Base-by-base conservation (phyloP, 768 basidiomycete genomes). In the Hypsizygus marmoreus region DNA sequence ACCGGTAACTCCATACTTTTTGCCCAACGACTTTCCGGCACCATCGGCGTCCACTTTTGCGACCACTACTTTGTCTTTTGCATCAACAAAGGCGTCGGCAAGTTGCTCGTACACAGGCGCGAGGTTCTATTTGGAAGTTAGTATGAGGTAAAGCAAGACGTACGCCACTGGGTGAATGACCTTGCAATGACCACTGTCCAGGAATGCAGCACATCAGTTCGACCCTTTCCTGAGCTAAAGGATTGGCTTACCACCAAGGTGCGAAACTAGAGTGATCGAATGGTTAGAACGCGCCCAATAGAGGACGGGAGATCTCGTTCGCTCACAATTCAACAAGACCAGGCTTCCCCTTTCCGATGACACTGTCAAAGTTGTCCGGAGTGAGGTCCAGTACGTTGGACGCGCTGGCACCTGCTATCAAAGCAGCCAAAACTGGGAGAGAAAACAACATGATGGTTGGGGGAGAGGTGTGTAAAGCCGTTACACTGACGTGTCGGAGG, bases 21-120 rank as follows among this genome's bases (percentile, higher is more conserved):
- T 66, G 45, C 90, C 94, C 31, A 93, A 60, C 2, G 83, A 74
- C 56, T 82, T 85, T 39, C 93, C 94, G 31, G 63, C 85, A 39
- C 92, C 91, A 60, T 97, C 94, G 1, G 93, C 93, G 54, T 97
- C 93, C 9, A 95, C 85, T 61, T 95, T 95, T 42, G 92, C 94
- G 55, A 97, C 80, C 40, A 91, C 57, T 16, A 97, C 88, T 61
- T 89, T 91, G 60, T 91, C 84, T 51, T 86, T 86, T 41, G 76
- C 81, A 43, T 86, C 79, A 3, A 78, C 68, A 61, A 82, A 97
- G n/a, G 88, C 88, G 57, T 95, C 88, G 22, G 85, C 94, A 20
- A 97, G 81, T 62, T 95, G 77, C 63, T 95, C 94, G 54, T 91
- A 97, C 0, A 71, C 66, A 3, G 95, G 94, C 0, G 91, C 94